Evolutionary conservation across 1,284 basidiomycete species (phyloP).

Genomic region (Rugosomyces carneus): DNA sequence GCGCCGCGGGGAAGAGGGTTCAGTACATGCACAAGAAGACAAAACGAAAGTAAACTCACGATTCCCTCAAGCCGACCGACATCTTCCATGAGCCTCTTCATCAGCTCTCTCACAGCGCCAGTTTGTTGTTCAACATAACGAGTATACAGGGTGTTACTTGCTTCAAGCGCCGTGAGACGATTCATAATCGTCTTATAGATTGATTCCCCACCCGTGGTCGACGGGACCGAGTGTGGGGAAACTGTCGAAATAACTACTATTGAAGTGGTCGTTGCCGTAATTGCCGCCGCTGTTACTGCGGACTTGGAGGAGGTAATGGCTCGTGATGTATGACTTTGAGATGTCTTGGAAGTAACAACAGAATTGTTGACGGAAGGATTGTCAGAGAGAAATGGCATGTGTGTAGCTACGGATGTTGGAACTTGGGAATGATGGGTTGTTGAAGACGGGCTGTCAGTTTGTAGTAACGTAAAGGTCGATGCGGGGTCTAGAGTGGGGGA

Average conservation of each 20-base stretch:
- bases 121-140: slow-evolving; percentile 92
- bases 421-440: not conserved
- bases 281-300: not conserved
- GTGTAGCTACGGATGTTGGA: not conserved
- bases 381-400: not conserved
- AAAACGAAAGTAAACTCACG: slow-evolving; percentile 40
- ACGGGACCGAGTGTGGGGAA: not conserved
- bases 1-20: not conserved
- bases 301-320: not conserved
- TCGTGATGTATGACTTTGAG: not conserved
- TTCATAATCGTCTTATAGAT: slow-evolving; percentile 98
- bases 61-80: slow-evolving; percentile 71
- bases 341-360: not conserved
- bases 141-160: slow-evolving; percentile 82
- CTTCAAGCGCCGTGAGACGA: slow-evolving; percentile 79
- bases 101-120: slow-evolving; percentile 66
- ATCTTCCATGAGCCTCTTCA: slow-evolving; percentile 78
- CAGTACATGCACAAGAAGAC: not conserved
- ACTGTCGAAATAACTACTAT: not conserved
- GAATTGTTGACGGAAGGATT: not conserved
- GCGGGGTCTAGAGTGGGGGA: not conserved
- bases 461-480: not conserved
- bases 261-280: not conserved
- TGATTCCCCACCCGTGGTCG: slow-evolving; percentile 67
- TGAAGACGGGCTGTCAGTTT: not conserved